Evolutionary conservation across 2,329 filamentous ascomycete species (phyloP), one percentile per base, ranked within the genome.

Genomic region (Aspergillus pseudonomiae): DNA sequence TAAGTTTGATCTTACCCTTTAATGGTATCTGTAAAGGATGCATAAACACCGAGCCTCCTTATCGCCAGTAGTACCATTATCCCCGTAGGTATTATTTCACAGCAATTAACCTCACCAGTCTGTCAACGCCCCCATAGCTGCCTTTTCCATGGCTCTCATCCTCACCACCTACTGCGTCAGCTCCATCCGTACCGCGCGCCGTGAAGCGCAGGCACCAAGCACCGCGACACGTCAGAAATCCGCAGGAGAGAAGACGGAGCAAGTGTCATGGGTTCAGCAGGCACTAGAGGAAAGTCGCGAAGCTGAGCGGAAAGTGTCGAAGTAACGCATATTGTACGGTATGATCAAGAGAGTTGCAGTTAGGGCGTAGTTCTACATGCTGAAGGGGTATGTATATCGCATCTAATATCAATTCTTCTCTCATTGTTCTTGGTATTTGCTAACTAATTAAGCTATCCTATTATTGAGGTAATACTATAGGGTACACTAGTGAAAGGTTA

Each of bases 151-250:
- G 86, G 87, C 86, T 19, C 75, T 83, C 56, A 72, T 89, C 26
- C 82, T 88, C 36, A 86, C 85, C 74, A 76, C 78, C 46, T 91
- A 91, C 76, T 82, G 88, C 32, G 80, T 89, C 57, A 89, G 85
- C 10, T 88, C 86, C 28, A 91, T 91, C 65, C 82, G 84, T 64
- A 85, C 88, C 28, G 89, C 89, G 3, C 89, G 90, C 69, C 81
- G 85, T 54, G 90, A 91, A 67, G 88, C 88, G 0, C 83, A 87
- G 65, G 84, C 87, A 60, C n/a, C 50, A 50, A 34, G 30, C 53
- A 48, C 50, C 24, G 10, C 55, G 83, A 41, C 36, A 24, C 64
- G 54, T 32, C 86, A 84, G 80, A 77, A 85, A 81, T 66, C 82
- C 21, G 46, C 64, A 46, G 72, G 71, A 86, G 81, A 82, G 74